Conservation (phyloP, 345 rosid genomes). For the Eucalyptus marginata region DNA sequence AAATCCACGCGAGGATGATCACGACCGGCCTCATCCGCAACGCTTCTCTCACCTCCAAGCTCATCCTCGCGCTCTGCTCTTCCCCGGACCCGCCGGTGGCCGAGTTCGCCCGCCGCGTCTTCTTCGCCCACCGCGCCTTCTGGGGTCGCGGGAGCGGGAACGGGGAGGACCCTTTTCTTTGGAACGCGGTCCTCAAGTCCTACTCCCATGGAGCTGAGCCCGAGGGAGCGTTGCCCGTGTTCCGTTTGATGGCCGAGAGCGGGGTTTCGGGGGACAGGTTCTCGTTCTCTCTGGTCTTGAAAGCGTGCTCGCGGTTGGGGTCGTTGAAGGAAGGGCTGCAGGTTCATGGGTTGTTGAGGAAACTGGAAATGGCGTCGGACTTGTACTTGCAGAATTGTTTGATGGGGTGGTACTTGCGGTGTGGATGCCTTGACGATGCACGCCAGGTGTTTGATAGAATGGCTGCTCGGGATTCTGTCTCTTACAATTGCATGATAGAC, state of each 20-base stretch:
- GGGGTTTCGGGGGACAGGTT: conserved; percentile 24
- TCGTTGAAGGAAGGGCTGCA: conserved; percentile 27
- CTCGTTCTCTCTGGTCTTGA: conserved; percentile 32
- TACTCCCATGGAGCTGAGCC: conserved; percentile 38
- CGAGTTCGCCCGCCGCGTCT: conserved; percentile 24
- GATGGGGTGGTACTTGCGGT: conserved; percentile 4
- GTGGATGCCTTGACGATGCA: conserved; percentile 6
- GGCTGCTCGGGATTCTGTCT: conserved; percentile 20
- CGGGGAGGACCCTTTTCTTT: conserved; percentile 21
- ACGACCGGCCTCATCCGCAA: conserved; percentile 18
- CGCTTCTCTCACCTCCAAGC: conserved; percentile 17
- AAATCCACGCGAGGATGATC: conserved; percentile 26
- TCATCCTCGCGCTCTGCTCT: conserved; percentile 14
- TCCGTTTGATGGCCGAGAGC: conserved; percentile 21
- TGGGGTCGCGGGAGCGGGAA: neutral
- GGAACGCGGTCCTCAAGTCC: conserved; percentile 38
- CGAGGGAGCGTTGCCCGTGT: conserved; percentile 5
- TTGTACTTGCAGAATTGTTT: conserved; percentile 31
- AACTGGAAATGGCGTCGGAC: conserved; percentile 9
- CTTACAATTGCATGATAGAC: conserved; percentile 35
- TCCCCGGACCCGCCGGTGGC: conserved; percentile 3
- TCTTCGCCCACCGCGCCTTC: conserved; percentile 9
- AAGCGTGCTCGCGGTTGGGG: conserved; percentile 32
- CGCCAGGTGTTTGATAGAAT: conserved; percentile 22
- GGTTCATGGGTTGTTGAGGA: conserved; percentile 36